phyloP scores from a whole-genome alignment of 1,139 yeast genomes.

The Candida sp. region DNA sequence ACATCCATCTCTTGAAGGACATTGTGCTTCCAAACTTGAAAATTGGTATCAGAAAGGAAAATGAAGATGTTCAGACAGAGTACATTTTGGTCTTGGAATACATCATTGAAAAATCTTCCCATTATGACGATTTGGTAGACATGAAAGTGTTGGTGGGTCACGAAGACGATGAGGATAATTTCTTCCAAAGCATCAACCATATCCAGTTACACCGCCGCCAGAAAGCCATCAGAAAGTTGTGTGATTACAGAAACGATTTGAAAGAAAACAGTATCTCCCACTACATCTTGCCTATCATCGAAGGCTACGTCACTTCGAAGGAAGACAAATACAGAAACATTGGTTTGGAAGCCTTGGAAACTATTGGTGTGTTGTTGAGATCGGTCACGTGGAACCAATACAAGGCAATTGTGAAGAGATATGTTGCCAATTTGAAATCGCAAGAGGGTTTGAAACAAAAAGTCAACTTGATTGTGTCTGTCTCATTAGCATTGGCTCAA shows the following conservation, averaged over 20 bases:
- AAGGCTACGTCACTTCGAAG: conserved; percentile 67
- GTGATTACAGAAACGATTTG: conserved; percentile 43
- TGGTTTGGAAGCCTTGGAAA: conserved; percentile 70
- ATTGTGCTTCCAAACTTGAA: conserved; percentile 70
- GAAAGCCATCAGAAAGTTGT: conserved; percentile 72
- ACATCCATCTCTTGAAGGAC: conserved; percentile 52
- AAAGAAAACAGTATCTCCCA: conserved; percentile 71
- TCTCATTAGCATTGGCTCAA: conserved; percentile 55
- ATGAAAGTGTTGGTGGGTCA: conserved; percentile 58
- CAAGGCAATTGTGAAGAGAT: conserved; percentile 75
- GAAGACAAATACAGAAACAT: conserved; percentile 72
- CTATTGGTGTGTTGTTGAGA: conserved; percentile 64
- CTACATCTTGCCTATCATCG: conserved; percentile 83
- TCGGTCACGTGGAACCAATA: conserved; percentile 82
- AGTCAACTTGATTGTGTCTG: conserved; percentile 66
- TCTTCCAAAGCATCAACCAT: conserved; percentile 81
- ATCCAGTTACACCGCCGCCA: conserved; percentile 88
- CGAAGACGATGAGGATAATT: conserved; percentile 85
- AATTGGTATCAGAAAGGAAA: conserved; percentile 64
- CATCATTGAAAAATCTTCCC: conserved; percentile 54
- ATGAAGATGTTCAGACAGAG: conserved; percentile 72
- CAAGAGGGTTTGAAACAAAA: conserved; percentile 60
- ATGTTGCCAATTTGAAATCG: conserved; percentile 56
- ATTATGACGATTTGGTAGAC: conserved; percentile 61
- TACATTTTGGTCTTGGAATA: conserved; percentile 70